Conservation (phyloP, 2,329 filamentous ascomycete species). For the Arthrobotrys pseudoclavata region DNA sequence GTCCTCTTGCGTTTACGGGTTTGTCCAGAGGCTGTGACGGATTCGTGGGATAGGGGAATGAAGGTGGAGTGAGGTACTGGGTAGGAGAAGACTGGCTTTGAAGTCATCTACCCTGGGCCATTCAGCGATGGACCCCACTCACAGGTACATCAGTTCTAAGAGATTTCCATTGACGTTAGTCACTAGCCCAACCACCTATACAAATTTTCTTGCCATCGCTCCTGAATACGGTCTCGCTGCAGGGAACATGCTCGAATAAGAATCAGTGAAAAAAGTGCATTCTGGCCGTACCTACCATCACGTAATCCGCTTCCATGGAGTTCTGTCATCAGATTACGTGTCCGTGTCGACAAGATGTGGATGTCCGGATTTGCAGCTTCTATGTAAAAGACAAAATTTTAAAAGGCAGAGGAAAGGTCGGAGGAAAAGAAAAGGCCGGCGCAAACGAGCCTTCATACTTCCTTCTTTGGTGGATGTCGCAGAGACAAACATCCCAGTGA, state of each 20-base stretch:
- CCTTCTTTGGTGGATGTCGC: slow-evolving; percentile 29
- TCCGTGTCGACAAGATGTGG: slow-evolving; percentile 28
- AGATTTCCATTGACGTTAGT: slow-evolving; percentile 1
- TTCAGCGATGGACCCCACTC: slow-evolving; percentile 49
- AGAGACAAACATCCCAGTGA: slow-evolving; percentile 45
- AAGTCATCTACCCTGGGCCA: slow-evolving; percentile 59
- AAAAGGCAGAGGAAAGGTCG: slow-evolving; percentile 30
- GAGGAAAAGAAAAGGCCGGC: slow-evolving; percentile 27
- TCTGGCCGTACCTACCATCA: slow-evolving; percentile 55
- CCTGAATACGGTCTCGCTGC: slow-evolving; percentile 10
- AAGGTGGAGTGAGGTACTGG: slow-evolving; percentile 59
- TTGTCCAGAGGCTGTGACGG: slow-evolving; percentile 46
- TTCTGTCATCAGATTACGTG: slow-evolving; percentile 51
- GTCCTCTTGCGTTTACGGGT: slow-evolving; percentile 55
- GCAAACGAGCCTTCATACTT: slow-evolving; percentile 28
- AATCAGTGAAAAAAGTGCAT: background rate
- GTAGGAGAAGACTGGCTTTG: slow-evolving; percentile 53
- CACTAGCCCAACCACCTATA: slow-evolving; percentile 2
- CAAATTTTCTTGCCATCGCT: slow-evolving; percentile 20
- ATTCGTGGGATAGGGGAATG: slow-evolving; percentile 54
- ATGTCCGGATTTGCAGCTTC: background rate
- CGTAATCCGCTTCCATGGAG: slow-evolving; percentile 58
- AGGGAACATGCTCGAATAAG: slow-evolving; percentile 44
- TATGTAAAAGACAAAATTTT: slow-evolving; percentile 12
- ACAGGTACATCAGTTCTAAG: slow-evolving; percentile 54